phyloP scores from a whole-genome alignment of 306 rosid genomes.

The Quercus robur region DNA sequence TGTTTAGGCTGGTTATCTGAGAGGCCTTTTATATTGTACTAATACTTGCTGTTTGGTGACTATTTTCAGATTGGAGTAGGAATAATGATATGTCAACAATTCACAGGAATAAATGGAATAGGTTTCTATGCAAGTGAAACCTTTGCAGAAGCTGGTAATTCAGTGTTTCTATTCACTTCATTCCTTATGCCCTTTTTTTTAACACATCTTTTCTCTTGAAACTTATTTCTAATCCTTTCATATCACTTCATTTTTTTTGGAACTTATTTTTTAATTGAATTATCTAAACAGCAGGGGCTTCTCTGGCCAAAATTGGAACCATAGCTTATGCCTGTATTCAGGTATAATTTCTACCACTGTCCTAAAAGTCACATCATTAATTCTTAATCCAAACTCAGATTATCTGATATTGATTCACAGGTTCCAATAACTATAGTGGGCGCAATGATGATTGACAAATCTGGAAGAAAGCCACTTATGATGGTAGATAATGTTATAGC shows the following conservation, averaged over 20 bases:
- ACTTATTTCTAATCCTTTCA: neutral
- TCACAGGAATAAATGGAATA: slow-evolving; percentile 45
- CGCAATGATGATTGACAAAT: slow-evolving; percentile 39
- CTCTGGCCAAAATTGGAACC: slow-evolving; percentile 42
- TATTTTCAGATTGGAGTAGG: slow-evolving; percentile 45
- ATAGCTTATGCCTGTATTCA: slow-evolving; percentile 51
- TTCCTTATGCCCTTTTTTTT: neutral
- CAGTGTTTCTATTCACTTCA: neutral
- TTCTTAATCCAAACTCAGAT: neutral
- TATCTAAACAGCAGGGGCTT: slow-evolving; percentile 31
- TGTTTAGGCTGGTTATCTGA: neutral
- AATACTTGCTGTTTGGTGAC: neutral
- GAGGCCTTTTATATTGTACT: slow-evolving; percentile 2
- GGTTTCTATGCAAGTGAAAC: slow-evolving; percentile 50
- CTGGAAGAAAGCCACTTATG: slow-evolving; percentile 51
- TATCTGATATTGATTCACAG: slow-evolving; percentile 17
- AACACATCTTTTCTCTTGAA: neutral
- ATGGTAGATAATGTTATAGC: slow-evolving; percentile 26
- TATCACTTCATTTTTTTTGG: neutral
- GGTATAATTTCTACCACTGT: slow-evolving; percentile 18
- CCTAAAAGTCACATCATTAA: neutral
- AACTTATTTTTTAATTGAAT: neutral
- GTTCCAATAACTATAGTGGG: slow-evolving; percentile 47
- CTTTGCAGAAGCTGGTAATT: slow-evolving; percentile 40
- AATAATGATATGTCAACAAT: slow-evolving; percentile 50